Conservation (phyloP, 2,329 filamentous ascomycete genomes). For the Colletotrichum sp. region DNA sequence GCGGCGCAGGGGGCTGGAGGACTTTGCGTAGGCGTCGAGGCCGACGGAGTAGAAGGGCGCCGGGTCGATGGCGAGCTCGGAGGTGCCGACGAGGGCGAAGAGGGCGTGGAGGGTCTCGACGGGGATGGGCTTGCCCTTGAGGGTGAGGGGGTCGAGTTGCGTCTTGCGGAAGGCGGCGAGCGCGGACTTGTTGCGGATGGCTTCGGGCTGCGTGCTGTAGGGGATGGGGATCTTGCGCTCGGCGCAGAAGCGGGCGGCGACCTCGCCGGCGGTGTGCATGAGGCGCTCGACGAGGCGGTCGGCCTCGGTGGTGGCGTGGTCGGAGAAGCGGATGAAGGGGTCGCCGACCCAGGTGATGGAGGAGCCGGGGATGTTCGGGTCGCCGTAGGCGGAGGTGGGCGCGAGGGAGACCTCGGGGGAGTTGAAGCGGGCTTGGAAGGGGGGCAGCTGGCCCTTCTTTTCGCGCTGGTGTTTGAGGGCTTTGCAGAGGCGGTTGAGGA, state of each 20-base stretch:
- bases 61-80: slow-evolving; percentile 56
- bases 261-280: slow-evolving; percentile 68
- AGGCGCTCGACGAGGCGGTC: slow-evolving; percentile 48
- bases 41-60: slow-evolving; percentile 64
- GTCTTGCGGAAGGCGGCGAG: slow-evolving; percentile 42
- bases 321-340: slow-evolving; percentile 52
- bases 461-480: slow-evolving; percentile 40
- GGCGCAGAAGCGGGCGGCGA: slow-evolving; percentile 65
- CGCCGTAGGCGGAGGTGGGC: slow-evolving; percentile 21
- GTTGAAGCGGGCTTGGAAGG: neutral
- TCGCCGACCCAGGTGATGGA: slow-evolving; percentile 46
- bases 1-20: slow-evolving; percentile 70
- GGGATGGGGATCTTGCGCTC: slow-evolving; percentile 63
- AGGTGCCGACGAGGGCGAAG: slow-evolving; percentile 49
- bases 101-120: slow-evolving; percentile 34
- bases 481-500: slow-evolving; percentile 52
- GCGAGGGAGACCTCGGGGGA: slow-evolving; percentile 48
- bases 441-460: slow-evolving; percentile 20
- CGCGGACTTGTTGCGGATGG: slow-evolving; percentile 35
- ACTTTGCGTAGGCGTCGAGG: slow-evolving; percentile 64
- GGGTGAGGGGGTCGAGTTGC: slow-evolving; percentile 38
- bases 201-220: slow-evolving; percentile 57
- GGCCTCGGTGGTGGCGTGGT: slow-evolving; percentile 31
- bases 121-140: slow-evolving; percentile 35
- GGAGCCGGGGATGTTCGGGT: slow-evolving; percentile 13